Evolutionary conservation across 2,329 filamentous ascomycete genomes (phyloP), one percentile per base, ranked within the genome.

Genomic region (Sclerotinia spermophila): DNA sequence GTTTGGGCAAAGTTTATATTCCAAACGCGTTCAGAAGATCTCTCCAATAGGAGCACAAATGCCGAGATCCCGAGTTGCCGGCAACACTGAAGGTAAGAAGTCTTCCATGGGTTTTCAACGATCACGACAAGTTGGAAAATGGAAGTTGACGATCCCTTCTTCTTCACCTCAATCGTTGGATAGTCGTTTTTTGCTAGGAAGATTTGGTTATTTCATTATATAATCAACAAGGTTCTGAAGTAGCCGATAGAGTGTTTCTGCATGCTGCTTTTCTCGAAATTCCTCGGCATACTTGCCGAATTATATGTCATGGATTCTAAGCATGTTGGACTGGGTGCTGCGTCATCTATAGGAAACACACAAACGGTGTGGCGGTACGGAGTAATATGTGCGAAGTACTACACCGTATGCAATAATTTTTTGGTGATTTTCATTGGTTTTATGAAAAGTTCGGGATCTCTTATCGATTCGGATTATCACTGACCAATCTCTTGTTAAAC

Each of bases 361-460:
- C 67, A 65, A 69, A 69, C 68, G 68, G 59, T 69, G 68, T 69
- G 68, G 68, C 60, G 60, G 68, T 69, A 69, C 51, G 48, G 48
- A 53, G n/a, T 53, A 53, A 53, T 53, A 30, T 53, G 13, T 53
- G 48, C 48, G 6, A 27, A n/a, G n/a, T 51, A n/a, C 48, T 5
- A 27, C 24, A n/a, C 27, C 6, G 48, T 17, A 51, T 51, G 48
- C 10, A 40, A 38, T 65, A 45, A 33, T 38, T 35, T 48, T n/a
- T 27, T n/a, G n/a, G n/a, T n/a, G n/a, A 3, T 51, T 51, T 27
- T 51, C 8, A 0, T 30, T 17, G 13, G 17, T 27, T 53, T 53
- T 13, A 27, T n/a, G 17, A 53, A 53, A 59, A 33, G n/a, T 4
- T 44, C 35, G 48, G 48, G 48, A 27, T 53, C 8, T 7, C 59